A percentile compares a stretch with the other conserved stretches of the same genome.
phyloP scores from a whole-genome alignment of 2,329 filamentous ascomycete species.

The Calonectria pauciramosa region DNA sequence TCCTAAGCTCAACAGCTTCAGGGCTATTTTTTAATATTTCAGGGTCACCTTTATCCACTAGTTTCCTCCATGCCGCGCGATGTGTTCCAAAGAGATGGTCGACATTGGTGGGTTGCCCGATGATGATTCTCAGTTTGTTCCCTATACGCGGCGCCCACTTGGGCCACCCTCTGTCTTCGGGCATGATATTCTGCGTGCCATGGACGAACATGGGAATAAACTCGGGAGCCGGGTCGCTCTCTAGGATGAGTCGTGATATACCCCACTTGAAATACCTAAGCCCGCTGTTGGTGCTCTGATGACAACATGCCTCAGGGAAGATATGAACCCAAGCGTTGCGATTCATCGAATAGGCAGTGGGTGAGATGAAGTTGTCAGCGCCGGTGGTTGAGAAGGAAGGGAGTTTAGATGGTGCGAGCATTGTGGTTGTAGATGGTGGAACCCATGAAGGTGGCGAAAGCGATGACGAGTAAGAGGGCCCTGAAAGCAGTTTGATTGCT shows the following conservation, averaged over 20 bases:
- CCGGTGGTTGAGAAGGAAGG: constrained; percentile 76
- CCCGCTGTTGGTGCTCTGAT: constrained; percentile 83
- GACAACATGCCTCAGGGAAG: constrained; percentile 95
- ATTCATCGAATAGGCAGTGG: constrained; percentile 78
- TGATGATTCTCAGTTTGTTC: constrained; percentile 78
- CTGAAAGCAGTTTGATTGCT: constrained; percentile 86
- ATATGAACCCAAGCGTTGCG: constrained; percentile 91
- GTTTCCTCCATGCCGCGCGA: constrained; percentile 78
- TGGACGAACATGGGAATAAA: constrained; percentile 96
- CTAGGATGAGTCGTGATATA: constrained; percentile 89
- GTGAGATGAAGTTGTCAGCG: constrained; percentile 75
- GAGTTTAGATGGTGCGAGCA: constrained; percentile 43
- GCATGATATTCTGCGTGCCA: constrained; percentile 89
- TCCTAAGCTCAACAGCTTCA: constrained; percentile 79
- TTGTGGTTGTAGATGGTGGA: constrained; percentile 32
- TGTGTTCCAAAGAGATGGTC: constrained; percentile 84
- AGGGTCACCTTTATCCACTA: constrained; percentile 67
- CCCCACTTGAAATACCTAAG: constrained; percentile 99
- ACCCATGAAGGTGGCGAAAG: constrained; percentile 32
- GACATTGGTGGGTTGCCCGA: constrained; percentile 83
- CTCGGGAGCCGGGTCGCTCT: constrained; percentile 88
- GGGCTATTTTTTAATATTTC: constrained; percentile 56
- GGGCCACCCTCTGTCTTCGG: constrained; percentile 83
- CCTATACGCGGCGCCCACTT: constrained; percentile 83
- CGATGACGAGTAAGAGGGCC: constrained; percentile 39